These are phyloP conservation scores for Epichloe gansuensis DNA, from an alignment of 2,329 filamentous ascomycete species.

Conservation along the genomic window DNA sequence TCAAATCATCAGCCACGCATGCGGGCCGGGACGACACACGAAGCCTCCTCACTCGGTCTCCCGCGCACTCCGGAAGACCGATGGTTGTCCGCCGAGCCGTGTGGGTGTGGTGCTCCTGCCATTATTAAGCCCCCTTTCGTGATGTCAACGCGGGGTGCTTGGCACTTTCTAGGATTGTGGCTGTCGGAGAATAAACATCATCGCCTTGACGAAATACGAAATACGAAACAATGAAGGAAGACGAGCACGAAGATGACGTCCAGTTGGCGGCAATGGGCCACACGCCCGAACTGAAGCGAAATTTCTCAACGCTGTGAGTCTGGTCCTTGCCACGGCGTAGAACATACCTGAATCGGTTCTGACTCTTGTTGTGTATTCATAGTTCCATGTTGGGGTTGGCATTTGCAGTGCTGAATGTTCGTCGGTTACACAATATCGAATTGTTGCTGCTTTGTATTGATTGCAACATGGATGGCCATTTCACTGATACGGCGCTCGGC, in stretches of 20 bases:
- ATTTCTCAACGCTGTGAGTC: constrained; percentile 14
- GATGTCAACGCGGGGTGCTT: too few relatives aligned
- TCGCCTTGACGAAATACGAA: neutral
- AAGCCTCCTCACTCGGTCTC: neutral
- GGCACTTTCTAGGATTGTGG: neutral
- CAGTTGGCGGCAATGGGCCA: constrained; percentile 16
- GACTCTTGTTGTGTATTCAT: neutral
- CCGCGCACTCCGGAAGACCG: constrained; percentile 1
- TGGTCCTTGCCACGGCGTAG: neutral
- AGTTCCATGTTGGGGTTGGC: constrained; percentile 30
- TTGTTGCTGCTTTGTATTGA: neutral
- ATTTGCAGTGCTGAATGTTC: constrained; percentile 33
- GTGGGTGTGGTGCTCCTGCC: too few relatives aligned
- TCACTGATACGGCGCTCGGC: neutral
- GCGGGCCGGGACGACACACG: neutral
- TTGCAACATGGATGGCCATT: too few relatives aligned
- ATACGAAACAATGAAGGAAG: constrained; percentile 7
- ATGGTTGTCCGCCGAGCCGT: neutral
- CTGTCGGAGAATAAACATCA: neutral
- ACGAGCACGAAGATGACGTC: constrained; percentile 12
- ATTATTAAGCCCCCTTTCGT: too few relatives aligned
- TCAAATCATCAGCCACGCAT: neutral
- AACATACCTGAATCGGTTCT: neutral
- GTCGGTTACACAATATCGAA: neutral
- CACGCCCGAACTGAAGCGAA: constrained; percentile 13